These are phyloP conservation scores for Monilinia vaccinii-corymbosi DNA, from an alignment of 2,329 filamentous ascomycete genomes.

Conservation along the genomic window DNA sequence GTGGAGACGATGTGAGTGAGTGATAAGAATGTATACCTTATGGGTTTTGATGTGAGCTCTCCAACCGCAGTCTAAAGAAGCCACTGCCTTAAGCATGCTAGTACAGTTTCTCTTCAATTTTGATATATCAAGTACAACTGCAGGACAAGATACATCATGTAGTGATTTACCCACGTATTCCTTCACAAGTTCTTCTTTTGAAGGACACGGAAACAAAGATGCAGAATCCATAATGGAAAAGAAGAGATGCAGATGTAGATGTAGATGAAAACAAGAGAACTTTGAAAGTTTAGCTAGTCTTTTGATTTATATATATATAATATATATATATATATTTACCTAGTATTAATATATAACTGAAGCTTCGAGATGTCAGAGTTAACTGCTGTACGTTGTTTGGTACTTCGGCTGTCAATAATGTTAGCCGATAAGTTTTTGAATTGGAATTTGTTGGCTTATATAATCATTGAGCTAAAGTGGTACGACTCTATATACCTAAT, in stretches of 20 bases:
- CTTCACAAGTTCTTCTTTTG: constrained; percentile 32
- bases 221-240: constrained; percentile 20
- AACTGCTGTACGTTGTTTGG: not conserved
- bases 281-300: not conserved
- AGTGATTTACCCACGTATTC: constrained; percentile 52
- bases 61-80: constrained; percentile 53
- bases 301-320: no score
- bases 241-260: not conserved
- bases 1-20: not conserved
- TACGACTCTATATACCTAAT: no score
- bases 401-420: no score
- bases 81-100: constrained; percentile 58
- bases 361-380: no score
- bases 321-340: no score
- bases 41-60: constrained; percentile 77
- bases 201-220: constrained; percentile 21
- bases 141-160: constrained; percentile 52
- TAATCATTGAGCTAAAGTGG: no score
- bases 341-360: no score
- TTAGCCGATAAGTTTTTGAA: no score
- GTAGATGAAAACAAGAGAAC: not conserved
- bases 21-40: constrained; percentile 45
- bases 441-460: no score
- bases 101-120: constrained; percentile 59
- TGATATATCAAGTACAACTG: constrained; percentile 58